Percentiles rank a stretch among this genome's conserved stretches.
These are phyloP conservation scores for Phytophthora meadii DNA, from an alignment of 352 stramenopile species.

Conservation along the genomic window DNA sequence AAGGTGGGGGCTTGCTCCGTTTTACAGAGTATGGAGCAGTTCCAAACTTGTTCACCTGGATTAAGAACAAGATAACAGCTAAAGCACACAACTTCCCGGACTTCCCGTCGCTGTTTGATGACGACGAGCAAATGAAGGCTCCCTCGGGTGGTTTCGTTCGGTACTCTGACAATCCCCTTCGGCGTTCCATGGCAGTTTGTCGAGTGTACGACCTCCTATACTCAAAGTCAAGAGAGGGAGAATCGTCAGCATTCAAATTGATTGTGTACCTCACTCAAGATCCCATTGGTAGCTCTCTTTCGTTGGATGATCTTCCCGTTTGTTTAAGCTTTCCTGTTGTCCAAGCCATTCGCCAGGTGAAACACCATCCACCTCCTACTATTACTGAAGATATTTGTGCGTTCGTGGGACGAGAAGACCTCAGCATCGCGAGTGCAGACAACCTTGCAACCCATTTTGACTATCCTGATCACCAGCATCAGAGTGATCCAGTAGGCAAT, in stretches of 20 bases:
- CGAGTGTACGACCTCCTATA: conserved; percentile 53
- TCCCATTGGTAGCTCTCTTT: conserved; percentile 38
- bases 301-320: conserved; percentile 65
- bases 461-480: conserved; percentile 18
- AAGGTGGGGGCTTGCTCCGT: conserved; percentile 18
- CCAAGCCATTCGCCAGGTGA: conserved; percentile 62
- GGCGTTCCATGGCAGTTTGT: conserved; percentile 47
- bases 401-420: conserved; percentile 70
- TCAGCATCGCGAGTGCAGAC: conserved; percentile 42
- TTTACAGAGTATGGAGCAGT: conserved; percentile 41
- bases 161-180: conserved; percentile 25
- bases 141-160: conserved; percentile 1
- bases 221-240: conserved; percentile 10
- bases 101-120: conserved; percentile 42
- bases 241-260: conserved; percentile 42
- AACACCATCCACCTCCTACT: conserved; percentile 63
- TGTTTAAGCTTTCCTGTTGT: conserved; percentile 65
- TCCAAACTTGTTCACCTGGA: conserved; percentile 62
- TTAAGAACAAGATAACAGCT: conserved; percentile 42
- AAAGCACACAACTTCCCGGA: neutral
- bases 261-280: conserved; percentile 64
- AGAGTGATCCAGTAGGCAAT: conserved; percentile 22
- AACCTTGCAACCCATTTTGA: conserved; percentile 12
- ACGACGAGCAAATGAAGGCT: conserved; percentile 6
- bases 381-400: conserved; percentile 61